Evolutionary conservation across 768 basidiomycete species (phyloP).

Genomic region (Kwoniella bestiolae): DNA sequence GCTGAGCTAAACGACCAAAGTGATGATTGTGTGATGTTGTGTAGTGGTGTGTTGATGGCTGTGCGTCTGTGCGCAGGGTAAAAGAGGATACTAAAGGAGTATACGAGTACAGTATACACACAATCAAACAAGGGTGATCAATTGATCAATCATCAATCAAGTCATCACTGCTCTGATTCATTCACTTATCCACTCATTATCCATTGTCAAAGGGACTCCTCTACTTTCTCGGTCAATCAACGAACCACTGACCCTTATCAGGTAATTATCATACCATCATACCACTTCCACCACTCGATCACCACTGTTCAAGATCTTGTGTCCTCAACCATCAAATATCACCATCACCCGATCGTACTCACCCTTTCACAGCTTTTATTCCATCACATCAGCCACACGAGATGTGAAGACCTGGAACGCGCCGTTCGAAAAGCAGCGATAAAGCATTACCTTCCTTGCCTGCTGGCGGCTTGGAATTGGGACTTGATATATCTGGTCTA

Average conservation of each 20-base stretch:
- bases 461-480: constrained; percentile 15
- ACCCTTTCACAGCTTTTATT: neutral
- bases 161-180: neutral
- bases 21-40: constrained; percentile 2
- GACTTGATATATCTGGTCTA: constrained; percentile 19
- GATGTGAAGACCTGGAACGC: constrained; percentile 3
- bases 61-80: constrained; percentile 19
- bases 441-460: constrained; percentile 9
- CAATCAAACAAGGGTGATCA: neutral
- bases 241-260: neutral
- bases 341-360: neutral
- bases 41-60: neutral
- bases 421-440: constrained; percentile 5
- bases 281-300: neutral
- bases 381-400: neutral
- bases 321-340: too few species aligned
- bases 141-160: neutral
- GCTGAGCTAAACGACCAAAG: neutral
- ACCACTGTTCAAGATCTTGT: neutral
- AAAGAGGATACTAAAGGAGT: neutral
- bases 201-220: neutral
- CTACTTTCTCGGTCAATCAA: neutral
- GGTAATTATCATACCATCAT: neutral
- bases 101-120: neutral
- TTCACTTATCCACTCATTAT: neutral